Evolutionary conservation across 371 early-diverging fungal species (phyloP), one percentile per base, ranked within the genome.

Genomic region (Conidiobolus incongruus): DNA sequence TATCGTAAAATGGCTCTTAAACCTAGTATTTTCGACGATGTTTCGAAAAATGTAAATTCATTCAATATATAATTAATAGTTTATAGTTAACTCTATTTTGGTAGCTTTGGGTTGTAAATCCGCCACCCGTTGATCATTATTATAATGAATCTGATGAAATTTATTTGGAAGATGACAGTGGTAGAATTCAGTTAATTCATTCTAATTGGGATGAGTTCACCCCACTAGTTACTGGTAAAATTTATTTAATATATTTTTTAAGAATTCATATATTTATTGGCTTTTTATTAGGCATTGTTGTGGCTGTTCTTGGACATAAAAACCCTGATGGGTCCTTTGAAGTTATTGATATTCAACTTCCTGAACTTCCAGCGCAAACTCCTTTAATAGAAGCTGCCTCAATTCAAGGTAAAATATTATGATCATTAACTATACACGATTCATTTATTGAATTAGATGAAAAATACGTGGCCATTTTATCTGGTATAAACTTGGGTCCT

Each of bases 131-230:
- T 7, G 56, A 53, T 22, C 80, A 72, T 52, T 87, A 84, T 55
- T 58, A 58, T 7, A 60, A 62, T 8, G 74, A 70, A 2, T 51
- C 58, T 0, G 79, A 81, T 44, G 55, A 53, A n/a, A 55, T 79
- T n/a, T 59, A 66, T 11, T 49, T 92, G 34, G 94, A 93, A 50
- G 94, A 93, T 55, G 91, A 92, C 50, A 84, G 82, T 1, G 92
- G 94, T 1, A 72, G 94, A 30, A 66, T 91, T 20, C 46, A 62
- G 50, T 52, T 62, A 74, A 32, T 54, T 48, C 90, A 78, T 12
- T 13, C 17, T 23, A 19, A n/a, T 13, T 21, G 17, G 22, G 2
- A 38, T 11, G 5, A 23, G 12, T 21, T 11, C 12, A 6, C 26
- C 8, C 26, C 26, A 4, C 26, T 26, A 4, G 8, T 26, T 26